phyloP scores from a whole-genome alignment of 2,329 filamentous ascomycete species.

The Fusarium aywerte region DNA sequence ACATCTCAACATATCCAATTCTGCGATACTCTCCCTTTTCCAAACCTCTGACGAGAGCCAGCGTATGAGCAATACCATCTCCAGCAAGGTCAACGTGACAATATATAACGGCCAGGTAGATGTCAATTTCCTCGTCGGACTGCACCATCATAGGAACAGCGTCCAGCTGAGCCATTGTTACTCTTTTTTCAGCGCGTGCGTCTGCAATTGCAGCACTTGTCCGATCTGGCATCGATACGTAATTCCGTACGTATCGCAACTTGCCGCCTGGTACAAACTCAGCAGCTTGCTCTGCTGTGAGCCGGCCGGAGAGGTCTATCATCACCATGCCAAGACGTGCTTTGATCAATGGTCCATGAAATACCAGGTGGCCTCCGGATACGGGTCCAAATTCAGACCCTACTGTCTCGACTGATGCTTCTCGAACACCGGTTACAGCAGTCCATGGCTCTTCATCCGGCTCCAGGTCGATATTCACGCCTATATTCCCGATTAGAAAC shows the following conservation, averaged over 20 bases:
- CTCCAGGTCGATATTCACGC: background rate
- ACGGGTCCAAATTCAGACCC: constrained; percentile 27
- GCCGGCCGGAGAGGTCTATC: constrained; percentile 19
- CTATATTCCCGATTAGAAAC: constrained; percentile 12
- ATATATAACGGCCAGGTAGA: constrained; percentile 27
- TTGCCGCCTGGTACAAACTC: constrained; percentile 32
- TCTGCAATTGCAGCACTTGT: background rate
- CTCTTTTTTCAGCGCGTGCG: background rate
- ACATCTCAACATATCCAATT: constrained; percentile 17
- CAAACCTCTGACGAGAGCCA: constrained; percentile 17
- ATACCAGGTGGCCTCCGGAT: constrained; percentile 12
- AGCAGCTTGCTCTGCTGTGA: constrained; percentile 28
- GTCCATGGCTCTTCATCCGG: constrained; percentile 21
- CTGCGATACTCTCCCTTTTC: constrained; percentile 32
- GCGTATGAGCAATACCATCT: background rate
- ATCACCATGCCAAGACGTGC: constrained; percentile 19
- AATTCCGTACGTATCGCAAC: constrained; percentile 23
- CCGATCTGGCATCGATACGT: background rate
- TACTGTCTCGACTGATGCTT: constrained; percentile 12
- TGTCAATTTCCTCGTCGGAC: background rate
- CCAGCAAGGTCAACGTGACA: background rate
- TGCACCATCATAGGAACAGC: background rate
- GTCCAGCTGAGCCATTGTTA: constrained; percentile 17
- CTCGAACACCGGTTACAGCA: constrained; percentile 2
- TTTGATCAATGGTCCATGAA: constrained; percentile 31